A percentile compares a stretch with the other conserved stretches of the same genome.
Conservation (phyloP, 2,329 filamentous ascomycete genomes). For the Colletotrichum gloeosporioides region DNA sequence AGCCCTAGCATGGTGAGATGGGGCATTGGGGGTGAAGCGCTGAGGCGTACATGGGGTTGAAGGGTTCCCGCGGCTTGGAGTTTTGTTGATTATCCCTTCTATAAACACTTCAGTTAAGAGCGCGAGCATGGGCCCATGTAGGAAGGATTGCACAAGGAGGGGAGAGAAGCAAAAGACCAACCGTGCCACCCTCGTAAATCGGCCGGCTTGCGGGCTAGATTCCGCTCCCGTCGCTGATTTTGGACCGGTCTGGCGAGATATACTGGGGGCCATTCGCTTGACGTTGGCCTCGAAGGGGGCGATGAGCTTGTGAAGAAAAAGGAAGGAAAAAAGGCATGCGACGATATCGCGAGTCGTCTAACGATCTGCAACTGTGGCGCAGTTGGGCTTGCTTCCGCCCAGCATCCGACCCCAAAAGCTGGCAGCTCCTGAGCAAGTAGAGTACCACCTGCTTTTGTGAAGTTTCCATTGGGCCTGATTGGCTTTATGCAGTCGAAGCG, state of each 20-base stretch:
- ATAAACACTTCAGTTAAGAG: background rate
- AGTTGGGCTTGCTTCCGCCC: background rate
- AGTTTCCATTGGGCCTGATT: background rate
- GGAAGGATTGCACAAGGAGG: background rate
- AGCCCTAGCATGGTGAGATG: background rate
- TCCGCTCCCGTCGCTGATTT: constrained; percentile 7
- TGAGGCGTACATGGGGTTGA: background rate
- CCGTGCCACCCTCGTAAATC: constrained; percentile 17
- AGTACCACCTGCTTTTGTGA: background rate
- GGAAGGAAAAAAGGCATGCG: background rate
- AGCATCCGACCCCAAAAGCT: background rate
- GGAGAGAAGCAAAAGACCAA: background rate
- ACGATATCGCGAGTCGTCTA: background rate
- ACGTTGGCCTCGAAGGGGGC: background rate
- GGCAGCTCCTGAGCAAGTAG: background rate
- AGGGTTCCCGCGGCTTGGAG: background rate
- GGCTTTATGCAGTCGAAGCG: constrained; percentile 20
- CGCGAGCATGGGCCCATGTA: background rate
- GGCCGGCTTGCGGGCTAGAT: background rate
- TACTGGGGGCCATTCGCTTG: background rate
- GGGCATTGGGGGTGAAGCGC: background rate
- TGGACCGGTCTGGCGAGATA: background rate
- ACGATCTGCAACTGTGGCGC: background rate
- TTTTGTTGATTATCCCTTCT: background rate
- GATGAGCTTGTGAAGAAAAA: background rate